Conservation (phyloP, 2,329 filamentous ascomycete genomes). For the Aspergillus ibericus region DNA sequence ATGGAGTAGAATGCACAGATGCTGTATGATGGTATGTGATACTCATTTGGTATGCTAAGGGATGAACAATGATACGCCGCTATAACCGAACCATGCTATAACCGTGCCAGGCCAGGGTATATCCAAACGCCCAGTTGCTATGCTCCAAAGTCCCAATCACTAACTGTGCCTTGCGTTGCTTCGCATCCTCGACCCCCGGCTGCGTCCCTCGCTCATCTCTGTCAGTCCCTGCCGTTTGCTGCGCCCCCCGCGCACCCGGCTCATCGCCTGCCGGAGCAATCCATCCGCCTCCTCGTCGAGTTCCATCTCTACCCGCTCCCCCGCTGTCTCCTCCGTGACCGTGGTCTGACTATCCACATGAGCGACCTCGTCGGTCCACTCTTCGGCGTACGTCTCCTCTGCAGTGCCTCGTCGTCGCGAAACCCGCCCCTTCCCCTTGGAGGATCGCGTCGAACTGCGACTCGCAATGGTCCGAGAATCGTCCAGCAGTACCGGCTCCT, state of each 20-base stretch:
- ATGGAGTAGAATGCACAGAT: too few relatives aligned
- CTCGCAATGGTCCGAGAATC: conserved; percentile 18
- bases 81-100: neutral
- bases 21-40: too few relatives aligned
- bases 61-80: neutral
- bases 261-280: conserved; percentile 41
- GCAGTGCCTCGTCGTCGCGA: conserved; percentile 24
- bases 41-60: neutral
- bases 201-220: conserved; percentile 25
- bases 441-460: conserved; percentile 21
- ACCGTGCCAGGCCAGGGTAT: conserved; percentile 5
- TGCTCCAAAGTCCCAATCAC: neutral
- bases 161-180: conserved; percentile 9
- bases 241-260: conserved; percentile 31
- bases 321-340: conserved; percentile 21
- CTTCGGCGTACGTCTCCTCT: conserved; percentile 27
- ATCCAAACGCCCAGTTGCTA: conserved; percentile 8
- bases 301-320: conserved; percentile 42
- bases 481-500: conserved; percentile 22
- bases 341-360: conserved; percentile 25
- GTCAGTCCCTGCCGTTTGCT: conserved; percentile 14
- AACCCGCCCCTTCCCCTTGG: conserved; percentile 29
- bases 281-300: conserved; percentile 46
- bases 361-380: conserved; percentile 41
- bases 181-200: conserved; percentile 19